Conservation (phyloP, 495 filamentous ascomycete genomes). For the Neurospora tetraspora region DNA sequence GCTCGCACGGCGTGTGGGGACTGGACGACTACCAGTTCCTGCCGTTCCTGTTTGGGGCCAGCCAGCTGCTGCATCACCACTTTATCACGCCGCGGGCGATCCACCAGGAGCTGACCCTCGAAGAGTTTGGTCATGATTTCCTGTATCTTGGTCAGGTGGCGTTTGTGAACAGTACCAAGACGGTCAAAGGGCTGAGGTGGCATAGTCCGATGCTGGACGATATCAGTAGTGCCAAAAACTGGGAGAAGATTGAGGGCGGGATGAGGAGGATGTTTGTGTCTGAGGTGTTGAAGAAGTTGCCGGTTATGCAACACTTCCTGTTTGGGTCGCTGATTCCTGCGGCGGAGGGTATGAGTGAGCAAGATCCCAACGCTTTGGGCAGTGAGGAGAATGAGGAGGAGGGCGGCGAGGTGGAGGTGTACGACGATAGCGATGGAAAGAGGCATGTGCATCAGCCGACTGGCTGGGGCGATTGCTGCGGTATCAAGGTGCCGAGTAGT, state of each 20-base stretch:
- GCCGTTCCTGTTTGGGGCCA: constrained; percentile 88
- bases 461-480: constrained; percentile 95
- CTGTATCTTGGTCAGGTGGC: constrained; percentile 86
- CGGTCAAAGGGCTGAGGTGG: constrained; percentile 89
- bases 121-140: constrained; percentile 73
- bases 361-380: constrained; percentile 29
- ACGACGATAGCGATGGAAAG: constrained; percentile 51
- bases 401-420: constrained; percentile 45
- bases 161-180: constrained; percentile 94
- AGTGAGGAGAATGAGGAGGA: constrained; percentile 41
- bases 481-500: constrained; percentile 93
- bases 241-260: constrained; percentile 85
- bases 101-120: constrained; percentile 74
- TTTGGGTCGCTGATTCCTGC: constrained; percentile 81
- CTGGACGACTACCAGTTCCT: constrained; percentile 97
- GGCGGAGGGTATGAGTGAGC: constrained; percentile 66
- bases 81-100: constrained; percentile 81
- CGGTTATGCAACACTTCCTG: constrained; percentile 96
- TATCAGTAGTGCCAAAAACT: constrained; percentile 83
- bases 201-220: constrained; percentile 98
- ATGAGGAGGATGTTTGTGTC: constrained; percentile 95
- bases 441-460: constrained; percentile 55
- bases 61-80: constrained; percentile 77
- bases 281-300: constrained; percentile 87
- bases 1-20: constrained; percentile 94